Base-by-base conservation (phyloP, 2,329 filamentous ascomycete genomes). In the Penicillium sp. region DNA sequence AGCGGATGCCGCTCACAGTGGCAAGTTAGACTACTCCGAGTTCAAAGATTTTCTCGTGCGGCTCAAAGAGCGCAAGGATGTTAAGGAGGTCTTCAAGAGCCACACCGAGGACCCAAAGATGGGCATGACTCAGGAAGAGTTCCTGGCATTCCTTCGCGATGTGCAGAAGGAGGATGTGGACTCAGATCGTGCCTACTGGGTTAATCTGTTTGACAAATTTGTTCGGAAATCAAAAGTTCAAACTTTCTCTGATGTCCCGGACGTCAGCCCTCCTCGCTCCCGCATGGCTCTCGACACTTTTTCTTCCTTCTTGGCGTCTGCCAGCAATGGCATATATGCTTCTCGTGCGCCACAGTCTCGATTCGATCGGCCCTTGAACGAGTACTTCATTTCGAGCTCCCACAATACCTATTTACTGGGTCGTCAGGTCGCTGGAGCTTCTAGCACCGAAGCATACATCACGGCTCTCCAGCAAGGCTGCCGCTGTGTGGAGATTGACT, bases 321-420 rank as follows among this genome's bases (percentile, higher is more conserved):
- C 77, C 30, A 75, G 80, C 51, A 94, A 93, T 56, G 73, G 78
- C 2, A 73, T 84, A 2, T 74, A 87, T 28, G 67, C 75, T 17
- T 74, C 76, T 28, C 73, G 76, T 44, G 75, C 77, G n/a, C 65
- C 75, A 9, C 68, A 78, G 17, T 78, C 80, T 38, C 70, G 70
- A 4, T 77, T 95, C 37, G 80, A 94, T 57, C 79, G 85, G 15
- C 92, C 92, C 0, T 71, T 96, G 61, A 95, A 94, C 60, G 90
- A 96, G 60, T 98, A 98, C 65, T 95, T 88, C 70, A 92, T 98
- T 50, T 96, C 90, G 1, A 95, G 89, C 69, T 96, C 92, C 1
- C 92, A 98, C 72, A 98, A 98, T 65, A 98, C 92, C 0, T 98
- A 98, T 57, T 80, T 98, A 1, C 73, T 93, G 3, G 92, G 92